Evolutionary conservation across 1,139 yeast genomes (phyloP).

Genomic region (Blastobotrys aristatus): DNA sequence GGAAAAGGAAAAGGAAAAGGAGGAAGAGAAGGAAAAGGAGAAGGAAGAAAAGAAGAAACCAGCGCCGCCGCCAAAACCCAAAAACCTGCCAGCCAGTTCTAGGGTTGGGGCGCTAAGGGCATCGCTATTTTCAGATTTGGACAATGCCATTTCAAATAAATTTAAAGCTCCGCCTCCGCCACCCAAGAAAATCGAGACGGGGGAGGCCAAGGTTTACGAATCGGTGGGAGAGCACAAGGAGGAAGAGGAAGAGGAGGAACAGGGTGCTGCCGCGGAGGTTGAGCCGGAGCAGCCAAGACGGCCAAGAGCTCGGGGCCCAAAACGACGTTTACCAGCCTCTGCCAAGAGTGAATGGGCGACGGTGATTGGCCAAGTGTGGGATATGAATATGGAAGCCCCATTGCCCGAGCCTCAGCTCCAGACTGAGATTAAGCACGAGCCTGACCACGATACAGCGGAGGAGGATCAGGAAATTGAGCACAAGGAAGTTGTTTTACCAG

Average conservation of each 20-base stretch:
- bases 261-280: slow-evolving; percentile 20
- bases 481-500: no score
- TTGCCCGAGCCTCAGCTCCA: no score
- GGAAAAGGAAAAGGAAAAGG: no score
- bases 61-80: slow-evolving; percentile 25
- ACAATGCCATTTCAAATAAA: slow-evolving; percentile 31
- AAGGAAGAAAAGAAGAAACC: no score
- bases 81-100: slow-evolving; percentile 22
- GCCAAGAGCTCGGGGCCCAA: slow-evolving; percentile 66
- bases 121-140: slow-evolving; percentile 33
- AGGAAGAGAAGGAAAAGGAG: no score
- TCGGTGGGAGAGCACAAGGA: slow-evolving; percentile 17
- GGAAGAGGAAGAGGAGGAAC: slow-evolving; percentile 20
- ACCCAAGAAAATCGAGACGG: slow-evolving; percentile 13
- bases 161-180: slow-evolving; percentile 27
- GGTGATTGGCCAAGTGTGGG: slow-evolving; percentile 27
- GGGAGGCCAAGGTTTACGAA: slow-evolving; percentile 22
- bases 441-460: neutral
- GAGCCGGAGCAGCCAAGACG: slow-evolving; percentile 41
- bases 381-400: slow-evolving; percentile 4
- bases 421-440: no score
- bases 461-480: neutral
- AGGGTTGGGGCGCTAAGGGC: slow-evolving; percentile 33
- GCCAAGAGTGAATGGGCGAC: slow-evolving; percentile 29
- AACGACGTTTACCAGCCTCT: slow-evolving; percentile 62